phyloP scores from a whole-genome alignment of 116 monocot genomes.

The Posidonia oceanica region DNA sequence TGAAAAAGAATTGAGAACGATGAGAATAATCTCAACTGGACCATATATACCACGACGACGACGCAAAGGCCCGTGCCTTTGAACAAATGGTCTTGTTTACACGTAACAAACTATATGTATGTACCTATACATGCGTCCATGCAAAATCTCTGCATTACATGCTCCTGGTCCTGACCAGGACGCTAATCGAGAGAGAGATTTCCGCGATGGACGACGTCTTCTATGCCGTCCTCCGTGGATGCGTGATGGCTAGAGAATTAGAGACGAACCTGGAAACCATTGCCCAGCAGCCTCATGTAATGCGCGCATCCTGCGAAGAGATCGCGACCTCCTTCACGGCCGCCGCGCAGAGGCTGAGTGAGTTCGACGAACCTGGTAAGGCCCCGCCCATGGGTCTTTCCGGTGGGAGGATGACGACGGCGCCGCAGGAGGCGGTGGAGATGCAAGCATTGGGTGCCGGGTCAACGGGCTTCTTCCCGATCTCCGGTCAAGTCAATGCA shows the following conservation, averaged over 20 bases:
- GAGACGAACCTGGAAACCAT: conserved; percentile 15
- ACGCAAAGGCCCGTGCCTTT: too few relatives aligned
- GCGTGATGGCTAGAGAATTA: conserved; percentile 27
- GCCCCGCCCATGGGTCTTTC: conserved; percentile 9
- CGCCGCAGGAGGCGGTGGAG: neutral
- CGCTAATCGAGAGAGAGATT: too few relatives aligned
- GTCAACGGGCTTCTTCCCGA: conserved; percentile 2
- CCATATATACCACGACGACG: too few relatives aligned
- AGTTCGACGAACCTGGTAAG: too few relatives aligned
- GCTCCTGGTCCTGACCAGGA: too few relatives aligned
- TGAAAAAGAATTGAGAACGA: too few relatives aligned
- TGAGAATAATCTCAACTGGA: too few relatives aligned
- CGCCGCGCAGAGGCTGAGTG: conserved; percentile 18
- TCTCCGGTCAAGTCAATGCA: neutral
- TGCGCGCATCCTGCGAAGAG: conserved; percentile 20
- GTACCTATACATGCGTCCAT: too few relatives aligned
- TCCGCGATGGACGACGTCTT: conserved; percentile 23
- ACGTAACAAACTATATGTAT: too few relatives aligned
- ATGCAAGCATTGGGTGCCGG: neutral
- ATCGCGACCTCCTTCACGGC: conserved; percentile 22
- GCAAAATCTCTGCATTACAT: too few relatives aligned
- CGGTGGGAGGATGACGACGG: neutral
- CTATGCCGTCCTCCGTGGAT: conserved; percentile 27
- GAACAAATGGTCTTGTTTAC: too few relatives aligned
- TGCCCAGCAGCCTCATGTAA: too few relatives aligned